Evolutionary conservation across 306 rosid genomes (phyloP).

Genomic region (Ormosia emarginata): DNA sequence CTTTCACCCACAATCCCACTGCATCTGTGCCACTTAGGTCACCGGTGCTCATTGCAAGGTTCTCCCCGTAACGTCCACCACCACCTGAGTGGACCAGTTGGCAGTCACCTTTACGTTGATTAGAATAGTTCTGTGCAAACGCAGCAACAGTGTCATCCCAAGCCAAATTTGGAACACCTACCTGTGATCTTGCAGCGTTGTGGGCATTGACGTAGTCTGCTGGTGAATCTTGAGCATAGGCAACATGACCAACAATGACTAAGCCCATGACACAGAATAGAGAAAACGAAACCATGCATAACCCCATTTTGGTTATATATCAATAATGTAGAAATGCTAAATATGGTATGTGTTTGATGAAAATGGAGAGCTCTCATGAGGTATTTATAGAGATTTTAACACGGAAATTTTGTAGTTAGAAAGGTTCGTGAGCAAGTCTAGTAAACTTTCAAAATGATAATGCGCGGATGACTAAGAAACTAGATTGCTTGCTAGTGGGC

Average conservation of each 20-base stretch:
- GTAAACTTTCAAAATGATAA: neutral
- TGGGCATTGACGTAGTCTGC: conserved; percentile 31
- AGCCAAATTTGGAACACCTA: conserved; percentile 4
- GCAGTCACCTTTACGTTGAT: conserved; percentile 20
- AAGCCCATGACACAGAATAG: neutral
- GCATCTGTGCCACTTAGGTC: no score
- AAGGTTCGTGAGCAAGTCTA: neutral
- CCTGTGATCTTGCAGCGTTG: conserved; percentile 28
- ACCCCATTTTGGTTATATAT: neutral
- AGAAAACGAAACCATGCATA: neutral
- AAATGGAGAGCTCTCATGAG: neutral
- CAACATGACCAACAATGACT: neutral
- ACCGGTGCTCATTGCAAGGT: neutral
- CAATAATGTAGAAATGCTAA: neutral
- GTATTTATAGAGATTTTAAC: neutral
- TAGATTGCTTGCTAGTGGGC: neutral
- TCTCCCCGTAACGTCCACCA: conserved; percentile 8
- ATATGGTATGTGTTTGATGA: neutral
- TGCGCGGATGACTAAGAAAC: neutral
- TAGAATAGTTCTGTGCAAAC: conserved; percentile 29
- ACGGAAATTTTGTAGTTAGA: neutral
- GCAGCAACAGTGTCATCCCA: conserved; percentile 33
- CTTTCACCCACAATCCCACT: conserved; percentile 18
- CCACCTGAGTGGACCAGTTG: conserved; percentile 29
- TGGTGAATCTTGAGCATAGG: conserved; percentile 27